Evolutionary conservation across 1,284 basidiomycete species (phyloP).

Genomic region (Trichosporon sp.): DNA sequence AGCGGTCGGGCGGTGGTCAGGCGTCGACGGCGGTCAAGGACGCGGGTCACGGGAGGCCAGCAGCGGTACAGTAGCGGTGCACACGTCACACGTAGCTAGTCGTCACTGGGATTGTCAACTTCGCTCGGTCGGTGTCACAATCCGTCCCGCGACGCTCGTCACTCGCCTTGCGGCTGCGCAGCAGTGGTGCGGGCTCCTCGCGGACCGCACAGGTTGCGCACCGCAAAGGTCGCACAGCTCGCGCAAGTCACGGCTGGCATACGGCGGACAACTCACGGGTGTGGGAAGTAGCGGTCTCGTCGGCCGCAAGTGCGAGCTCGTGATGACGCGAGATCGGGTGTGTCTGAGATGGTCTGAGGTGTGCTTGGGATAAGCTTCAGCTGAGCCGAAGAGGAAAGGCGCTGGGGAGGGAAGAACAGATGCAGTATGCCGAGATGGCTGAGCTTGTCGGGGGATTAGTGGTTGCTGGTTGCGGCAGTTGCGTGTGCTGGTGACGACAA

Average conservation of each 20-base stretch:
- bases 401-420: background rate
- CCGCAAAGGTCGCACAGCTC: too few species aligned
- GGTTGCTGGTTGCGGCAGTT: constrained; percentile 3
- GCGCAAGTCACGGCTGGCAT: background rate
- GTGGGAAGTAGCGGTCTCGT: background rate
- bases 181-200: background rate
- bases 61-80: background rate
- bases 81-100: background rate
- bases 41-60: background rate
- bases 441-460: constrained; percentile 6
- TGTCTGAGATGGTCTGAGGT: background rate
- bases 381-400: background rate
- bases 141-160: background rate
- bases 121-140: background rate
- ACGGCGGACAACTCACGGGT: background rate
- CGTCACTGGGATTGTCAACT: background rate
- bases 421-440: constrained; percentile 10
- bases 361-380: background rate
- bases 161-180: background rate
- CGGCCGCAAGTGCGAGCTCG: background rate
- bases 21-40: background rate
- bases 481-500: background rate
- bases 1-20: background rate
- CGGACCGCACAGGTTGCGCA: too few species aligned
- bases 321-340: constrained; percentile 17